Conservation (phyloP, 495 filamentous ascomycete species). For the Saxispiralis lemnorum region DNA sequence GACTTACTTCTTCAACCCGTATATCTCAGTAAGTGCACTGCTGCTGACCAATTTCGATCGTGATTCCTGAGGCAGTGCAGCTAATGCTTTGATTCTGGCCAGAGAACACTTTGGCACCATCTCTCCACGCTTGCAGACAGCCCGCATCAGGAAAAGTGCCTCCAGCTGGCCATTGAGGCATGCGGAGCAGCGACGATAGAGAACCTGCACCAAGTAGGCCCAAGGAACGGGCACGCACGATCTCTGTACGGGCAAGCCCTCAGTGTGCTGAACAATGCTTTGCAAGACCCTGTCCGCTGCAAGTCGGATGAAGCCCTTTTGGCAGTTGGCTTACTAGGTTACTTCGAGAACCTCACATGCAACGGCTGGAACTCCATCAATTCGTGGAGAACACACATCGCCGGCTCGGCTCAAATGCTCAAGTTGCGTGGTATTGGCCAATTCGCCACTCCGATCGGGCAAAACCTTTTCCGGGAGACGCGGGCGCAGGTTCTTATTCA, state of each 20-base stretch:
- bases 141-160: background rate
- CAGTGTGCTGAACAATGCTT: conserved; percentile 5
- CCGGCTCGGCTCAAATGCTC: conserved; percentile 10
- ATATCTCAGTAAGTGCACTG: background rate
- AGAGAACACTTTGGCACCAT: too few relatives aligned
- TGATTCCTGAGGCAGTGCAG: too few relatives aligned
- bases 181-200: conserved; percentile 12
- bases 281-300: conserved; percentile 9
- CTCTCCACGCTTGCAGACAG: too few relatives aligned
- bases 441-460: conserved; percentile 5
- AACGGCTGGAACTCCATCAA: conserved; percentile 6
- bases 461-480: conserved; percentile 11
- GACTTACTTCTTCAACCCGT: conserved; percentile 13
- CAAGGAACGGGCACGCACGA: conserved; percentile 6
- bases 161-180: conserved; percentile 11
- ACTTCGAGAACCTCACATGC: conserved; percentile 15
- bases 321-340: conserved; percentile 12
- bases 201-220: conserved; percentile 5
- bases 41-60: too few relatives aligned
- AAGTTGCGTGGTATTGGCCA: conserved; percentile 9
- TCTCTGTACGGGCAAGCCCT: conserved; percentile 12
- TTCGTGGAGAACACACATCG: conserved; percentile 14
- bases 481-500: conserved; percentile 7
- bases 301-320: conserved; percentile 9
- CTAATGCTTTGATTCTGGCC: too few relatives aligned